Evolutionary conservation across 177 flowering plant genomes (phyloP).

Genomic region (Tripterygium wilfordii): DNA sequence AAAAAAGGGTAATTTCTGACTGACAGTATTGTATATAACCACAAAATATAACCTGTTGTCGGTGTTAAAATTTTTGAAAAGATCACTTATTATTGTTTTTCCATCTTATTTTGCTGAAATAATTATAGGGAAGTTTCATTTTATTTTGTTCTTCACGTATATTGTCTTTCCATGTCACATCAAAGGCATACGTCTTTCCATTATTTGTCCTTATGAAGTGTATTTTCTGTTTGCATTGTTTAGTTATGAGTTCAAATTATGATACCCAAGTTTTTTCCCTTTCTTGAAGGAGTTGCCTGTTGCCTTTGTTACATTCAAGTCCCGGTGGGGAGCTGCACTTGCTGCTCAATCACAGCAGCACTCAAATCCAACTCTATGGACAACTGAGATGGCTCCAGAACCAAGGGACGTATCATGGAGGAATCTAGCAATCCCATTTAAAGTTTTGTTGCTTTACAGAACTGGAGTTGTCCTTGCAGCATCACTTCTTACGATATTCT

Average conservation of each 20-base stretch:
- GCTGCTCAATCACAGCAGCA: conserved; percentile 84
- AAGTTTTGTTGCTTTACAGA: conserved; percentile 39
- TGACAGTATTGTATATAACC: not conserved
- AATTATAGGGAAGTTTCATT: too few species aligned
- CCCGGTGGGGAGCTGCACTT: conserved; percentile 69
- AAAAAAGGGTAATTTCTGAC: conserved; percentile 34
- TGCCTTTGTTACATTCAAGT: conserved; percentile 82
- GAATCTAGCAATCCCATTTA: conserved; percentile 49
- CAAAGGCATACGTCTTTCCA: too few species aligned
- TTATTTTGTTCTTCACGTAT: too few species aligned
- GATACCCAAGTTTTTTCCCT: conserved; percentile 1
- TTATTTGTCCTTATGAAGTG: too few species aligned
- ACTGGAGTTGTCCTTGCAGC: conserved; percentile 50
- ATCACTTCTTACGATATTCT: conserved; percentile 69
- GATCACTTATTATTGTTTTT: too few species aligned
- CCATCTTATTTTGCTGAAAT: too few species aligned
- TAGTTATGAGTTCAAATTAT: too few species aligned
- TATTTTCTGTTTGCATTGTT: too few species aligned
- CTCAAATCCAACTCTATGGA: conserved; percentile 69
- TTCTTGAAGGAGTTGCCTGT: conserved; percentile 70
- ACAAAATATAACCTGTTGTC: too few species aligned
- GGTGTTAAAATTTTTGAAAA: too few species aligned
- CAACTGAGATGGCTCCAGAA: conserved; percentile 82
- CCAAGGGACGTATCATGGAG: conserved; percentile 87
- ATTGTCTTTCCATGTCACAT: too few species aligned